Evolutionary conservation across 2,329 filamentous ascomycete species (phyloP).

Genomic region (Calycina herbarum): DNA sequence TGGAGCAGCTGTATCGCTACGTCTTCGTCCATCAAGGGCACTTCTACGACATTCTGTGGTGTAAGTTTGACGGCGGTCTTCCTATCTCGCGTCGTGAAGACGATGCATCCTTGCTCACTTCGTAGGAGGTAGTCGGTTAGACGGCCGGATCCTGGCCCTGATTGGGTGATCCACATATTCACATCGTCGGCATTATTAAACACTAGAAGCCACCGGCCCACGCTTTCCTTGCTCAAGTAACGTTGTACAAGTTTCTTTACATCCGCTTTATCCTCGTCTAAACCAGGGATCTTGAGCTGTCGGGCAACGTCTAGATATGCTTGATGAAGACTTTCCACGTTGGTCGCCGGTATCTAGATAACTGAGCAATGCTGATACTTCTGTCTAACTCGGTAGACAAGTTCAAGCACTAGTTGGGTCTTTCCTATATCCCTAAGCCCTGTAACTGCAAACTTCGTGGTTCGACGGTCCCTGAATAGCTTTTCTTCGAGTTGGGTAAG

Average conservation of each 20-base stretch:
- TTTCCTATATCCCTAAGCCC: slow-evolving; percentile 8
- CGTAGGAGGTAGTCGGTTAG: slow-evolving; percentile 7
- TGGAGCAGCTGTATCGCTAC: slow-evolving; percentile 3
- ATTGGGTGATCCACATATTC: slow-evolving; percentile 2
- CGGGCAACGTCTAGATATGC: slow-evolving; percentile 7
- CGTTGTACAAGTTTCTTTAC: slow-evolving; percentile 4
- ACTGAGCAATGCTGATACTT: background rate
- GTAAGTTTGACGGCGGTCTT: slow-evolving; percentile 10
- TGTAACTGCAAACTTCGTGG: slow-evolving; percentile 5
- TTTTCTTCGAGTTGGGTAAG: slow-evolving; percentile 7
- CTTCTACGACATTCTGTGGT: slow-evolving; percentile 3
- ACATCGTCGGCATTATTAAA: slow-evolving; percentile 10
- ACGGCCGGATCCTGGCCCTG: slow-evolving; percentile 5
- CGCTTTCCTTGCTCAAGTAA: slow-evolving; percentile 9
- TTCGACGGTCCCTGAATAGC: background rate
- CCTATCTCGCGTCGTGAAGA: slow-evolving; percentile 8
- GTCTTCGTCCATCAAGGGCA: slow-evolving; percentile 5
- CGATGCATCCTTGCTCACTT: slow-evolving; percentile 9
- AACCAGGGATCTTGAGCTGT: slow-evolving; percentile 6
- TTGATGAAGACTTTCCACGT: slow-evolving; percentile 8
- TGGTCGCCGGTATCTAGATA: slow-evolving; percentile 12
- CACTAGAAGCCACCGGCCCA: slow-evolving; percentile 7
- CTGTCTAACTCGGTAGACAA: slow-evolving; percentile 9
- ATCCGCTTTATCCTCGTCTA: slow-evolving; percentile 4
- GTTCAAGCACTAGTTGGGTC: slow-evolving; percentile 5